A percentile compares a stretch with the other conserved stretches of the same genome.
Conservation (phyloP, 2,329 filamentous ascomycete genomes). For the Sphaerulina vaccinii region DNA sequence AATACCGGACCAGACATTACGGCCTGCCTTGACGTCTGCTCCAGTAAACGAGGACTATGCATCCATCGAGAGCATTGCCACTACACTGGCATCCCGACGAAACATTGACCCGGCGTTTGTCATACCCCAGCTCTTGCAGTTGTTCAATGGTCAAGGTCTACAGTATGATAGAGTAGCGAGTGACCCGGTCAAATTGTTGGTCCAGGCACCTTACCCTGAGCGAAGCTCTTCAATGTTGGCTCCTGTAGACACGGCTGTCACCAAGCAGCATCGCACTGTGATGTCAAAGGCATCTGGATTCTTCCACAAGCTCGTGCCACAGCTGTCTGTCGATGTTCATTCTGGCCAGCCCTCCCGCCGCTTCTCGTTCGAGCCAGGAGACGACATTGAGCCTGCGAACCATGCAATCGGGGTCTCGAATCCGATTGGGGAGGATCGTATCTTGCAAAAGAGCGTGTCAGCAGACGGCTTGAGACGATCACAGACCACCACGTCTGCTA, state of each 20-base stretch:
- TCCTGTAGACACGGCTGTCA: conserved; percentile 2
- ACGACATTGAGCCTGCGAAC: conserved; percentile 35
- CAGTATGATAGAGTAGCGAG: background rate
- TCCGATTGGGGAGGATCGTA: conserved; percentile 14
- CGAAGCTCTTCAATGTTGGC: conserved; percentile 9
- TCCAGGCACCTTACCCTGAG: background rate
- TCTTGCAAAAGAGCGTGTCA: conserved; percentile 32
- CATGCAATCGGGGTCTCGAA: background rate
- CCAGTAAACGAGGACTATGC: conserved; percentile 22
- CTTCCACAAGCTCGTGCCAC: conserved; percentile 33
- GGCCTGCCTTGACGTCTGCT: background rate
- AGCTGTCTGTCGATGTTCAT: conserved; percentile 23
- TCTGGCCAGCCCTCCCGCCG: conserved; percentile 27
- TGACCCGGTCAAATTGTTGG: conserved; percentile 1
- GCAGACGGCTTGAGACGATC: conserved; percentile 18
- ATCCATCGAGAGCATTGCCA: conserved; percentile 39
- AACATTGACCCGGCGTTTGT: conserved; percentile 38
- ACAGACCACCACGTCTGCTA: conserved; percentile 5
- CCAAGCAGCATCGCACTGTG: conserved; percentile 25
- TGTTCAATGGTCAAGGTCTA: conserved; percentile 28
- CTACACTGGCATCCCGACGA: conserved; percentile 37
- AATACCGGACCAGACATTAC: conserved; percentile 33
- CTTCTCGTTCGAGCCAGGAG: conserved; percentile 47
- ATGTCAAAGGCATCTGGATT: conserved; percentile 35
- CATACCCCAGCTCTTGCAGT: conserved; percentile 36